Evolutionary conservation across 768 basidiomycete genomes (phyloP).

Genomic region (Kwoniella botswanensis): DNA sequence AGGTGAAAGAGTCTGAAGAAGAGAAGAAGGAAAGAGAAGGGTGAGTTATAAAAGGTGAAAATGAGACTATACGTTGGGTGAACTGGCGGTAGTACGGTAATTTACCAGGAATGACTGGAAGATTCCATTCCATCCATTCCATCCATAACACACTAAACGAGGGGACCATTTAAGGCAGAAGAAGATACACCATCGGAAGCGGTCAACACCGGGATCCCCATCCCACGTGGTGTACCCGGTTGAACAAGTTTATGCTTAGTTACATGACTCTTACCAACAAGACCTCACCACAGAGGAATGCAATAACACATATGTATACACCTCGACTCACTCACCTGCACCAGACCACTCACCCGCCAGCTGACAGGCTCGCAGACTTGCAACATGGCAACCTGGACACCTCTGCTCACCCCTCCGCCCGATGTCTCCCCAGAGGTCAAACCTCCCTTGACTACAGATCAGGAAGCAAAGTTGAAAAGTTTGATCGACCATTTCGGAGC

Average conservation of each 20-base stretch:
- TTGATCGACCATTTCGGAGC: constrained; percentile 38
- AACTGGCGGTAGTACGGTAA: background rate
- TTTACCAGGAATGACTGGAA: constrained; percentile 20
- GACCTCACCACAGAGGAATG: too few relatives aligned
- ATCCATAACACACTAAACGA: background rate
- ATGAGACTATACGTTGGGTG: background rate
- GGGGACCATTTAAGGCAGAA: background rate
- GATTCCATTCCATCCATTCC: constrained; percentile 7
- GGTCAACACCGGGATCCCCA: too few relatives aligned
- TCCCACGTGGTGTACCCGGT: too few relatives aligned
- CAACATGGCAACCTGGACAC: background rate
- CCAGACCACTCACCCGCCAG: too few relatives aligned
- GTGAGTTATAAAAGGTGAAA: background rate
- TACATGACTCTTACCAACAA: too few relatives aligned
- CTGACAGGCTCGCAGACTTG: background rate
- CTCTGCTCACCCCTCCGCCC: constrained; percentile 10
- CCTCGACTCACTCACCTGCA: too few relatives aligned
- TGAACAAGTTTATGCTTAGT: too few relatives aligned
- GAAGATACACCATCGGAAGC: too few relatives aligned
- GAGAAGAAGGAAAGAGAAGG: constrained; percentile 7
- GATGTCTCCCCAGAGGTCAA: background rate
- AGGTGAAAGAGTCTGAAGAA: background rate
- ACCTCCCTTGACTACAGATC: background rate
- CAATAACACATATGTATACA: too few relatives aligned
- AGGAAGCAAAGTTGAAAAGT: constrained; percentile 20